These are phyloP conservation scores for Arthrobotrys pseudoclavata DNA, from an alignment of 2,329 filamentous ascomycete genomes.

Conservation along the genomic window DNA sequence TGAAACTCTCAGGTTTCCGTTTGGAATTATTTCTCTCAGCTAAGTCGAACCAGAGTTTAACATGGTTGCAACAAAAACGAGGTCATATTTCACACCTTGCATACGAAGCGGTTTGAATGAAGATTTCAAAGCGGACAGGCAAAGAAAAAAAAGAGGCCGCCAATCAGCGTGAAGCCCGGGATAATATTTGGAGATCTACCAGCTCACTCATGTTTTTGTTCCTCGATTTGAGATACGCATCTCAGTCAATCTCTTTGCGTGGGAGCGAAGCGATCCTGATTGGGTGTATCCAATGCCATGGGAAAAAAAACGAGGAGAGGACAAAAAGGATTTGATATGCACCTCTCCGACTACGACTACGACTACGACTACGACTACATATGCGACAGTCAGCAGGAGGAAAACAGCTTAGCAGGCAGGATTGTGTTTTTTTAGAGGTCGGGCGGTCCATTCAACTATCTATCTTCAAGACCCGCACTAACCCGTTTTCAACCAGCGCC, in stretches of 20 bases:
- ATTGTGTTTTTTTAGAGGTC: conserved; percentile 29
- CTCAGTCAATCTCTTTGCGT: conserved; percentile 30
- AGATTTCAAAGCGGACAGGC: conserved; percentile 17
- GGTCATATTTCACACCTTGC: conserved; percentile 24
- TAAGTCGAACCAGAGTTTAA: conserved; percentile 32
- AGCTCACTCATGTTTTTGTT: conserved; percentile 14
- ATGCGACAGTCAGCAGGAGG: too few relatives aligned
- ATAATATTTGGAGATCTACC: conserved; percentile 29
- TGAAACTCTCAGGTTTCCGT: conserved; percentile 60
- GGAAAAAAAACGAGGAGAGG: background rate
- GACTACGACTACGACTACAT: background rate
- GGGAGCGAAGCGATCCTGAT: conserved; percentile 14
- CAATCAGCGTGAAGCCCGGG: conserved; percentile 40
- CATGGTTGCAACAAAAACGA: conserved; percentile 53
- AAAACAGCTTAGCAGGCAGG: background rate
- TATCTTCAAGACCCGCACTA: conserved; percentile 37
- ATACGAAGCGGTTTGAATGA: conserved; percentile 15
- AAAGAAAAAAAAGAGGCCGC: conserved; percentile 24
- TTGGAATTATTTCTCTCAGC: conserved; percentile 55
- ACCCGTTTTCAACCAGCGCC: conserved; percentile 59
- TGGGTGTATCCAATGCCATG: conserved; percentile 21
- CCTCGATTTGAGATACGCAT: conserved; percentile 43
- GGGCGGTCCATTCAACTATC: conserved; percentile 20
- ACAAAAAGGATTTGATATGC: conserved; percentile 16
- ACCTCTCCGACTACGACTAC: conserved; percentile 23